Conservation (phyloP, 2,329 filamentous ascomycete species). For the Aspergillus fumigatus region DNA sequence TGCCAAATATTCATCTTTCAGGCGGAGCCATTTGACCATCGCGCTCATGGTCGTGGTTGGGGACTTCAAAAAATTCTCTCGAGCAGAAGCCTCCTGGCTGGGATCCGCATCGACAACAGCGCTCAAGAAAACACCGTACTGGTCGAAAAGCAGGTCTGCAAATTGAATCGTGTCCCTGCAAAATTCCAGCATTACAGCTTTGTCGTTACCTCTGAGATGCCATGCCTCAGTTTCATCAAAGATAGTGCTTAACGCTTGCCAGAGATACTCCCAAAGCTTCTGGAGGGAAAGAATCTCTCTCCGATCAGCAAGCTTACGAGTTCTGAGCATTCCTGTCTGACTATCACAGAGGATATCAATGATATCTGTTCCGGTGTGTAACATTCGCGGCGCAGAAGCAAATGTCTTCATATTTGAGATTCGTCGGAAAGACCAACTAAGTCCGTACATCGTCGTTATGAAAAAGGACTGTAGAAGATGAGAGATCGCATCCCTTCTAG, state of each 20-base stretch:
- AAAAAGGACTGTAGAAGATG: slow-evolving; percentile 57
- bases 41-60: slow-evolving; percentile 61
- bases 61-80: slow-evolving; percentile 57
- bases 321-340: slow-evolving; percentile 59
- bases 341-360: slow-evolving; percentile 61
- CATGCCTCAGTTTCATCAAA: slow-evolving; percentile 80
- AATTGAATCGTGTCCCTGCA: slow-evolving; percentile 94
- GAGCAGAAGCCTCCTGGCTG: slow-evolving; percentile 34
- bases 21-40: slow-evolving; percentile 81
- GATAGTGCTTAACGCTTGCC: slow-evolving; percentile 74
- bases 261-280: slow-evolving; percentile 78
- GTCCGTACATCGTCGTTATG: slow-evolving; percentile 51
- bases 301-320: slow-evolving; percentile 49
- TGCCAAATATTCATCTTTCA: slow-evolving; percentile 83
- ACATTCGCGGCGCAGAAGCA: slow-evolving; percentile 55
- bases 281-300: slow-evolving; percentile 64
- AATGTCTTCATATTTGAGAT: slow-evolving; percentile 56
- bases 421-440: slow-evolving; percentile 53
- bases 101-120: slow-evolving; percentile 52
- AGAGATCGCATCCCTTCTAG: slow-evolving; percentile 56
- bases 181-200: slow-evolving; percentile 79
- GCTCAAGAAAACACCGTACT: slow-evolving; percentile 77
- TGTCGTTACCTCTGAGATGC: slow-evolving; percentile 67
- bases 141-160: slow-evolving; percentile 76
- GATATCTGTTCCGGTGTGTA: slow-evolving; percentile 59